Percentiles rank a stretch among this genome's conserved stretches.
Conservation (phyloP, 2,329 filamentous ascomycete genomes). For the Arthrinium puccinioides region DNA sequence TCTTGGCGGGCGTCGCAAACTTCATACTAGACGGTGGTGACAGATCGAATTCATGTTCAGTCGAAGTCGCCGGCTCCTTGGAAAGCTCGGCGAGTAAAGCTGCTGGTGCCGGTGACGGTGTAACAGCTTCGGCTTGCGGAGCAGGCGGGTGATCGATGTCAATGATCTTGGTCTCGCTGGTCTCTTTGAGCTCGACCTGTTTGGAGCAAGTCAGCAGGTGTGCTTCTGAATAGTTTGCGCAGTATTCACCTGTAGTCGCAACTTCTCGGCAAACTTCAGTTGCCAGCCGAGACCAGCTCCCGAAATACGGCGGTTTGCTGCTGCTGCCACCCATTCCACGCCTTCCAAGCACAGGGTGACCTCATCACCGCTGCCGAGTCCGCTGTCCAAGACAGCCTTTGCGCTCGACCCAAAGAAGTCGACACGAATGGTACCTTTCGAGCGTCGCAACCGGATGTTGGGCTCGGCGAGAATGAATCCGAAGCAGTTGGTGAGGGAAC, state of each 20-base stretch:
- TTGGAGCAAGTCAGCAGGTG: neutral
- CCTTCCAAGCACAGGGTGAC: slow-evolving; percentile 64
- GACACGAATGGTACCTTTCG: slow-evolving; percentile 73
- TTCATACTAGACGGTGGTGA: neutral
- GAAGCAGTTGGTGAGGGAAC: slow-evolving; percentile 63
- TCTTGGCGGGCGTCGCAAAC: slow-evolving; percentile 13
- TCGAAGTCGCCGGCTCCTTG: neutral
- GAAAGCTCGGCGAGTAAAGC: neutral
- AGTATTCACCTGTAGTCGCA: slow-evolving; percentile 38
- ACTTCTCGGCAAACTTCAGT: slow-evolving; percentile 43
- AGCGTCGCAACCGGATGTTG: slow-evolving; percentile 71
- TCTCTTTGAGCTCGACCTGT: slow-evolving; percentile 38
- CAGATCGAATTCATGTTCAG: slow-evolving; percentile 4
- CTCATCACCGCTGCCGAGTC: slow-evolving; percentile 72
- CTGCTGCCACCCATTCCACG: slow-evolving; percentile 54
- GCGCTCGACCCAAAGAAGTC: slow-evolving; percentile 67
- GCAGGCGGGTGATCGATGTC: slow-evolving; percentile 40
- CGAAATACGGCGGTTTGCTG: slow-evolving; percentile 36
- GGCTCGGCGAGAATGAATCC: slow-evolving; percentile 78
- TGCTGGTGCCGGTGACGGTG: neutral
- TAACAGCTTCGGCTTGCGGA: neutral
- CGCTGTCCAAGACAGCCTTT: slow-evolving; percentile 57
- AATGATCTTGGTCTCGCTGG: slow-evolving; percentile 40
- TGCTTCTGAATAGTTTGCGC: neutral
- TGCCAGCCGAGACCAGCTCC: slow-evolving; percentile 52